Evolutionary conservation across 805 yeast genomes (phyloP), one percentile per base, ranked within the genome.

Genomic region (Yarrowia phangngaensis): DNA sequence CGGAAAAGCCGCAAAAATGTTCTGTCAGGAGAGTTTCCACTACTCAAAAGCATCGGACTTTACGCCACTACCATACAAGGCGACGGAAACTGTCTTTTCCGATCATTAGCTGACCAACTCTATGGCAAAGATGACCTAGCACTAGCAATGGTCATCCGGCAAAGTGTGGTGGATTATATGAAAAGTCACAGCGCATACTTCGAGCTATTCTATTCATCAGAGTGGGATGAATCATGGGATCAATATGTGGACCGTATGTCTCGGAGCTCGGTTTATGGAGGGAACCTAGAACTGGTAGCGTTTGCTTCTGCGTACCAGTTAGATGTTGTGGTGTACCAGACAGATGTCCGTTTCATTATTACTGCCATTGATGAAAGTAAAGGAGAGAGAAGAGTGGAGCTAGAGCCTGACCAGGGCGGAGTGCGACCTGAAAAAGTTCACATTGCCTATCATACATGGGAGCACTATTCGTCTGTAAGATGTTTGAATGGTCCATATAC

Each of bases 391-490:
- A n/a, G 20, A 23, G 48, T 30, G 13, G 35, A 30, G 8, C 12
- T 20, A 28, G 41, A 20, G n/a, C 17, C 19, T 8, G 40, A 28
- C 6, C 29, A 15, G 8, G 53, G 49, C 7, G 33, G 33, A 17
- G 34, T 22, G 19, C 26, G 31, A 9, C 46, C 52, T 3, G 24
- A 26, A 9, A 34, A 52, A 14, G 43, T 62, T 2, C 72, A 68
- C 45, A 54, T 68, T 29, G 73, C 70, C 4, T 69, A 69, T 36
- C 73, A 69, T 33, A 58, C 65, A 1, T 69, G 73, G 72, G 72
- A 69, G 51, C 73, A 69, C 54, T 69, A 69, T 49, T 66, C 71
- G 9, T 65, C 70, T 9, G 68, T 68, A 4, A 56, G 72, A 19
- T 62, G 65, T 40, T 47, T 58, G n/a, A 56, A 54, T 12, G 71